A percentile compares a stretch with the other conserved stretches of the same genome.
Conservation (phyloP, 805 yeast genomes). For the Saccharomyces mikatae region DNA sequence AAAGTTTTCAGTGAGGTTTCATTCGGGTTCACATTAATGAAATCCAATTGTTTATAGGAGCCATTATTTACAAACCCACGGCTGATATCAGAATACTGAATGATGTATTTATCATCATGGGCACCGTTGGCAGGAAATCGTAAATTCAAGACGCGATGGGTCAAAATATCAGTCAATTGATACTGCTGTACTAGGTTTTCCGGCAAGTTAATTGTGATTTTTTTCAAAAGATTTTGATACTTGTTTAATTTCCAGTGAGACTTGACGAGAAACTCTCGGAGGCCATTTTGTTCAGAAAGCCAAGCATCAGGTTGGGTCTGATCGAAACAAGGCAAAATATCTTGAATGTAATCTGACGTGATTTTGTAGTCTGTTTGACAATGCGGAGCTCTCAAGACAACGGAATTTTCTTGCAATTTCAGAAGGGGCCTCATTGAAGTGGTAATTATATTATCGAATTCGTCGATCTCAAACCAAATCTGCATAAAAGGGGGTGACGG, state of each 20-base stretch:
- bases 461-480: constrained; percentile 27
- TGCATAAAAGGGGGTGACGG: constrained; percentile 18
- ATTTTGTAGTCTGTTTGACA: constrained; percentile 21
- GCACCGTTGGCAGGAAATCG: constrained; percentile 7
- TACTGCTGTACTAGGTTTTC: constrained; percentile 14
- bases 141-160: constrained; percentile 20
- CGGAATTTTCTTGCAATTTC: constrained; percentile 13
- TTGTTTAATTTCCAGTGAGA: neutral
- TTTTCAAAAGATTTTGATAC: constrained; percentile 9
- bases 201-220: constrained; percentile 11
- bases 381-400: constrained; percentile 21
- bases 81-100: constrained; percentile 26
- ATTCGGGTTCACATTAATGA: constrained; percentile 14
- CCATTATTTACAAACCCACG: constrained; percentile 23
- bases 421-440: constrained; percentile 19
- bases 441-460: constrained; percentile 17
- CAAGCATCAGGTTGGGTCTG: neutral
- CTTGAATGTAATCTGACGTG: constrained; percentile 13
- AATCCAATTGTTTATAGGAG: constrained; percentile 23
- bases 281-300: neutral
- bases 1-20: constrained; percentile 13
- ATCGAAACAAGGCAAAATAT: constrained; percentile 2
- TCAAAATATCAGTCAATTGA: constrained; percentile 6
- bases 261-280: neutral
- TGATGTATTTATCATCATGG: constrained; percentile 20